Base-by-base conservation (phyloP, 2,329 filamentous ascomycete genomes). In the Colletotrichum sidae region DNA sequence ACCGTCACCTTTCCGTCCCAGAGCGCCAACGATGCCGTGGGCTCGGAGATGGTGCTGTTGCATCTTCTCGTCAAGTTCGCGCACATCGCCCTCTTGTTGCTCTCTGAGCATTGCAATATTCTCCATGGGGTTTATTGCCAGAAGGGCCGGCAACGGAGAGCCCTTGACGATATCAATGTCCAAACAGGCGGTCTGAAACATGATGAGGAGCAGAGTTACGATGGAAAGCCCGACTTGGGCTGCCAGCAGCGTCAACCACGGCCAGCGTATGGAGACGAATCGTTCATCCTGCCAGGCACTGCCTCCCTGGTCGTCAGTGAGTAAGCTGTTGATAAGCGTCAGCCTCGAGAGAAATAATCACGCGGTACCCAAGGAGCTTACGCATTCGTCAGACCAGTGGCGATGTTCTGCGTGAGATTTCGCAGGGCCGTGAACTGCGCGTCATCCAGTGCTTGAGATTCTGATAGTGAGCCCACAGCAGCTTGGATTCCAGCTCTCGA, bases 151-250 rank as follows among this genome's bases (percentile, higher is more conserved):
- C 8, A 65, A 51, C 6, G 61, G 44, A 7, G 61, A 61, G 6
- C 56, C 61, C 13, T 65, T 65, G 12, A 65, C 56, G 41, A 65
- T 65, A 17, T 65, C 56, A 25, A 65, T 55, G 6, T 61, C 45
- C 33, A 55, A 15, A 13, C 45, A 34, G 6, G 50, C 50, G 17
- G 61, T 61, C 15, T 65, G 49, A 7, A 47, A 35, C n/a, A 65
- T 54, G 38, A 65, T 38, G 0, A 55, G 42, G 8, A 60, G 12
- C 11, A 65, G 44, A 6, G 57, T 60, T 38, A 60, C 11, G 5
- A 60, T 55, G 8, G 61, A 60, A 15, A 65, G 57, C 3, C 50
- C 55, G 9, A 65, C 50, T 33, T 65, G 61, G 3, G 50, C 52
- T 17, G 45, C 56, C 10, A 65, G 45, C 15, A 65, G 15, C 4